Evolutionary conservation across 352 stramenopile species (phyloP), one percentile per base, ranked within the genome.

Genomic region (Globisporangium middletonii): DNA sequence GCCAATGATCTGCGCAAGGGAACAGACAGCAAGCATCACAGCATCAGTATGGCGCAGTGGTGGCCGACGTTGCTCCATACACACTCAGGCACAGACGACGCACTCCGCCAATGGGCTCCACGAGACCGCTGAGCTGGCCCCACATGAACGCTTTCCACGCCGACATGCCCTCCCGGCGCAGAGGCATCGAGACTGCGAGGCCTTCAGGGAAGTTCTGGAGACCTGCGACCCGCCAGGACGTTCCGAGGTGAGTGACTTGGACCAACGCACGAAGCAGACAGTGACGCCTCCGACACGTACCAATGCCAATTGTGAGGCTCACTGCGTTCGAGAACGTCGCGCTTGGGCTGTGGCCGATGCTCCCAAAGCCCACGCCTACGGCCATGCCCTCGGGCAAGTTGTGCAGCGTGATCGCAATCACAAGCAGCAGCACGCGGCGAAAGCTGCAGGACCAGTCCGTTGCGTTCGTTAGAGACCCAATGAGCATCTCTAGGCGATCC

Each of bases 181-280:
- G 49, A 33, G 88, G 86, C 77, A 97, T 91, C 16, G 86, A 95
- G 55, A 96, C 89, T 1, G 86, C 88, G 18, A 97, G 63, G 0
- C 89, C 89, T 46, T 97, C 89, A 0, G 89, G 89, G 53, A 97
- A 96, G 54, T 97, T 96, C 67, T 97, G 89, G 27, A 97, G 64
- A 6, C 88, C 73, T 74, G 42, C 23, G 23, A 23, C 23, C 23
- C 23, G 23, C 23, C 23, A 23, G 23, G 23, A 23, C 23, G 23
- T 23, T 23, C 23, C 23, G 23, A 23, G 23, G 23, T 23, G 23
- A 23, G 23, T 23, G 23, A 23, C 23, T 23, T 23, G 23, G 23
- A 23, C 23, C 23, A 23, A 23, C 23, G 23, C 23, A 23, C 23
- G 23, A 23, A 23, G 23, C 23, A 23, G 23, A 23, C 23, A 23